These are phyloP conservation scores for Cetraspora pellucida DNA, from an alignment of 192 early-diverging fungal species.

Conservation along the genomic window DNA sequence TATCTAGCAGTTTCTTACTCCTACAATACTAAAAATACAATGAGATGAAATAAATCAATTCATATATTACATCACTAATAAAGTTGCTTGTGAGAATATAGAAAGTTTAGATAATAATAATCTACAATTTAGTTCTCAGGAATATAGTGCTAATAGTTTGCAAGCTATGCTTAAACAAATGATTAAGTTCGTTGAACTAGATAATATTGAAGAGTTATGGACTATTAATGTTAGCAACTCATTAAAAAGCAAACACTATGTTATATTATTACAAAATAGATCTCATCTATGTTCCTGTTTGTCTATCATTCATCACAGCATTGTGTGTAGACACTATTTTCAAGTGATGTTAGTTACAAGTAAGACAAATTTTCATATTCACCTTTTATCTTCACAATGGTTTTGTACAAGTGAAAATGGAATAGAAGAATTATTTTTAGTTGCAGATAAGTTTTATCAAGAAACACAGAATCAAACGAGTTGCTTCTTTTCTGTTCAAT, in stretches of 20 bases:
- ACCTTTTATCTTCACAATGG: not conserved
- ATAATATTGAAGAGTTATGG: not conserved
- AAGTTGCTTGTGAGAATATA: too few species aligned
- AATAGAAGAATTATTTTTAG: not conserved
- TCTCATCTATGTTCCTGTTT: not conserved
- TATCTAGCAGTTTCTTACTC: too few species aligned
- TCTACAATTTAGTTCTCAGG: too few species aligned
- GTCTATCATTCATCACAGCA: not conserved
- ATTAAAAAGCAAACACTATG: not conserved
- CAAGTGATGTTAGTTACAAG: constrained; percentile 2
- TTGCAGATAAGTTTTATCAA: not conserved
- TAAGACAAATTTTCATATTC: not conserved
- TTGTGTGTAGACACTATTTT: not conserved
- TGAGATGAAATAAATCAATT: too few species aligned
- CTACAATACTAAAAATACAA: too few species aligned
- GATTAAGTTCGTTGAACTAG: not conserved
- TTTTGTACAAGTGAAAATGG: not conserved
- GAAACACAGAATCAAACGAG: not conserved
- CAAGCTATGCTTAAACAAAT: not conserved
- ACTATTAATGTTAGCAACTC: not conserved
- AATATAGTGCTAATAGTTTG: not conserved
- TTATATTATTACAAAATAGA: not conserved
- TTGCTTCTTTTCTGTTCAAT: too few species aligned
- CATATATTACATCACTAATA: too few species aligned
- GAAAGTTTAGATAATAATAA: too few species aligned